Evolutionary conservation across 2,329 filamentous ascomycete species (phyloP).

Genomic region (Pestalotiopsis sp.): DNA sequence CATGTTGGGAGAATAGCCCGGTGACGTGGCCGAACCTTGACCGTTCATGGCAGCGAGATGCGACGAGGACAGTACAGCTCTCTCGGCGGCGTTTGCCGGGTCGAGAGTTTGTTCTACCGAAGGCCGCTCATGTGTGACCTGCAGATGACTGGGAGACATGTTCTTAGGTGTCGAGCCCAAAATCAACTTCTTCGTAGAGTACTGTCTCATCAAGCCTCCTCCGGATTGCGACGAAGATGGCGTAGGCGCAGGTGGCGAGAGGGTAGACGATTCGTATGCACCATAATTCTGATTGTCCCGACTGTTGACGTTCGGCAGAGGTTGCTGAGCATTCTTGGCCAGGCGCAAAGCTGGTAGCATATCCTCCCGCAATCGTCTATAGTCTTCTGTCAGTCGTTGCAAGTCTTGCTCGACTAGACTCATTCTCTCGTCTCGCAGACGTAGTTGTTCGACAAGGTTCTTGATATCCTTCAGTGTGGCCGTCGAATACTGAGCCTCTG

Average conservation of each 20-base stretch:
- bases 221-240: slow-evolving; percentile 54
- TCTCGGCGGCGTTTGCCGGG: slow-evolving; percentile 68
- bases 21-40: slow-evolving; percentile 54
- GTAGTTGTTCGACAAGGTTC: slow-evolving; percentile 85
- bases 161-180: slow-evolving; percentile 75
- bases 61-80: slow-evolving; percentile 68
- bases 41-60: slow-evolving; percentile 74
- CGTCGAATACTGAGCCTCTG: slow-evolving; percentile 79
- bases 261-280: slow-evolving; percentile 49
- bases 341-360: slow-evolving; percentile 87
- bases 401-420: slow-evolving; percentile 81
- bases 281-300: slow-evolving; percentile 45
- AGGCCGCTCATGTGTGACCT: slow-evolving; percentile 67
- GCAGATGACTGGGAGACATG: slow-evolving; percentile 73
- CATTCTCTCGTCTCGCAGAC: slow-evolving; percentile 88
- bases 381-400: slow-evolving; percentile 83
- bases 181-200: slow-evolving; percentile 75
- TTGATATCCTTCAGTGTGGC: slow-evolving; percentile 94
- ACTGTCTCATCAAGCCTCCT: slow-evolving; percentile 67
- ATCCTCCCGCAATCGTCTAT: slow-evolving; percentile 85
- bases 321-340: slow-evolving; percentile 89
- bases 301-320: slow-evolving; percentile 63
- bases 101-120: slow-evolving; percentile 68
- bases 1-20: slow-evolving; percentile 67
- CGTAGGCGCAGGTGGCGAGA: slow-evolving; percentile 61